phyloP scores from a whole-genome alignment of 2,329 filamentous ascomycete species.

The Neocucurbitaria cava region DNA sequence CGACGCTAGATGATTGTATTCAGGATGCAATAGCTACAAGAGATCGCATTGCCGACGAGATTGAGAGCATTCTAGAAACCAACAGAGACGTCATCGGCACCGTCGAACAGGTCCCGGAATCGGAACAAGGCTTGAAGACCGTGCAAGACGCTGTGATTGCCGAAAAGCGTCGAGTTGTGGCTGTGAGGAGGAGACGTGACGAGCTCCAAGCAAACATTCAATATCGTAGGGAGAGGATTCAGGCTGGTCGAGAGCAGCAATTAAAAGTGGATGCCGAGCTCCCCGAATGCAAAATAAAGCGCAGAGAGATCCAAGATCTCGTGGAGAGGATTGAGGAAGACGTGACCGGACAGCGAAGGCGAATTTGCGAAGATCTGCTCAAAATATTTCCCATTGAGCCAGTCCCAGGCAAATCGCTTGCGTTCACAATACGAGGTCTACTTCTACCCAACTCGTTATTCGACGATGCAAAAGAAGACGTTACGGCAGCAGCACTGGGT shows the following conservation, averaged over 20 bases:
- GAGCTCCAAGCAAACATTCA: slow-evolving; percentile 72
- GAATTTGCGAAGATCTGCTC: slow-evolving; percentile 84
- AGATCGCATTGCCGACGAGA: slow-evolving; percentile 76
- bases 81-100: slow-evolving; percentile 48
- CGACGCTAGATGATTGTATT: slow-evolving; percentile 87
- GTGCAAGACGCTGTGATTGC: slow-evolving; percentile 62
- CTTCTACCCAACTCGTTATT: slow-evolving; percentile 81
- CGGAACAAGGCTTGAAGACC: slow-evolving; percentile 53
- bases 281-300: slow-evolving; percentile 54
- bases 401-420: slow-evolving; percentile 66
- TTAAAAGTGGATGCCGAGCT: slow-evolving; percentile 67
- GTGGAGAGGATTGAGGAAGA: slow-evolving; percentile 66
- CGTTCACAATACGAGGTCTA: slow-evolving; percentile 83
- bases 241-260: slow-evolving; percentile 66
- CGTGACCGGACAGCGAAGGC: slow-evolving; percentile 83
- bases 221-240: slow-evolving; percentile 72
- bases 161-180: slow-evolving; percentile 71
- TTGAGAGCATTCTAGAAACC: slow-evolving; percentile 61
- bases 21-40: slow-evolving; percentile 85
- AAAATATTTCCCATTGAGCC: slow-evolving; percentile 83
- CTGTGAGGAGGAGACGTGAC: slow-evolving; percentile 67
- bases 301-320: slow-evolving; percentile 62
- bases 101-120: slow-evolving; percentile 50
- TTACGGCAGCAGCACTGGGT: slow-evolving; percentile 81
- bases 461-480: slow-evolving; percentile 74